Evolutionary conservation across 2,329 filamentous ascomycete genomes (phyloP).

Genomic region (Hortaea sp.): DNA sequence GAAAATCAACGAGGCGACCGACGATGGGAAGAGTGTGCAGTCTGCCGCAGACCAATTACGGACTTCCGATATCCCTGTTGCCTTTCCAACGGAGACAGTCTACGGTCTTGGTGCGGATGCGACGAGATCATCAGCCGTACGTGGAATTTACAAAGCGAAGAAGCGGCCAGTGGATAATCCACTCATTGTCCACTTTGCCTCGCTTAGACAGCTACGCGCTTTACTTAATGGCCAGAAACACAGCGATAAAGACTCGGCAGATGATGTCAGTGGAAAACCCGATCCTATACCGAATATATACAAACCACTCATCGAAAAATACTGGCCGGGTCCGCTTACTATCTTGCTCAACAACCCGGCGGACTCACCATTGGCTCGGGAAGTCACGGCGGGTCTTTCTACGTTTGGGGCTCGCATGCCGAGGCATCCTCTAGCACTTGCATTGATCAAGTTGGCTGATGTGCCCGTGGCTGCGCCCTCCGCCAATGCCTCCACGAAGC

Average conservation of each 20-base stretch:
- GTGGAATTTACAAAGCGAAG: constrained; percentile 88
- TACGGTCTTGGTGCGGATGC: constrained; percentile 96
- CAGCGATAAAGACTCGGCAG: constrained; percentile 4
- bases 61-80: constrained; percentile 64
- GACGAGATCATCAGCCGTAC: constrained; percentile 70
- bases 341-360: constrained; percentile 71
- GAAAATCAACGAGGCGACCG: constrained; percentile 22
- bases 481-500: constrained; percentile 87
- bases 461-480: constrained; percentile 82
- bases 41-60: constrained; percentile 58
- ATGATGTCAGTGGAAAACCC: constrained; percentile 10
- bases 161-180: constrained; percentile 88
- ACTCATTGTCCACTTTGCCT: constrained; percentile 83
- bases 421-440: constrained; percentile 69
- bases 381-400: constrained; percentile 75
- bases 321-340: constrained; percentile 93
- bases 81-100: constrained; percentile 95
- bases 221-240: constrained; percentile 40
- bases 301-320: constrained; percentile 62
- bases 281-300: constrained; percentile 65
- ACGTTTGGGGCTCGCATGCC: constrained; percentile 92
- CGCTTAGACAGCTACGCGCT: constrained; percentile 61
- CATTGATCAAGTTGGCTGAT: constrained; percentile 70
- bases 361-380: constrained; percentile 65
- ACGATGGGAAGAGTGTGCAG: constrained; percentile 44